These are phyloP conservation scores for Rhizophora apiculata DNA, from an alignment of 345 rosid genomes.

Conservation along the genomic window DNA sequence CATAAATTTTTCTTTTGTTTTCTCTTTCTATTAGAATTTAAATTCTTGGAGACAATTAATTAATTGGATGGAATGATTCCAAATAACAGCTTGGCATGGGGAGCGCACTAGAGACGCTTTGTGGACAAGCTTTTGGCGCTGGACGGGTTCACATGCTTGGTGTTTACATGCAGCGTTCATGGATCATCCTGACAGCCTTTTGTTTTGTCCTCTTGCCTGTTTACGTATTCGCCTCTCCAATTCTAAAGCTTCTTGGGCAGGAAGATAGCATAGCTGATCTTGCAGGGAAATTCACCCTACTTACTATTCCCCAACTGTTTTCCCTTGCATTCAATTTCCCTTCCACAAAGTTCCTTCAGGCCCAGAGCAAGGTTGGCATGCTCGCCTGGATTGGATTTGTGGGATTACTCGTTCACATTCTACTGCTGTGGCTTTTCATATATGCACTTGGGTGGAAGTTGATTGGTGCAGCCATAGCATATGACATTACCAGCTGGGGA, in stretches of 20 bases:
- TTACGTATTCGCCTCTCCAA: conserved; percentile 63
- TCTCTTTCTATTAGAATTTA: neutral
- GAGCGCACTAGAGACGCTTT: conserved; percentile 83
- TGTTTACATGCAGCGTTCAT: conserved; percentile 77
- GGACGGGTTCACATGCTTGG: conserved; percentile 75
- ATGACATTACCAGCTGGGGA: conserved; percentile 49
- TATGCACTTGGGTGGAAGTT: conserved; percentile 43
- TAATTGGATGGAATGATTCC: neutral
- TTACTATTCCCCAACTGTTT: conserved; percentile 58
- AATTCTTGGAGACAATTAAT: neutral
- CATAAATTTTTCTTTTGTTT: neutral
- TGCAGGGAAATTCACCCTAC: conserved; percentile 56
- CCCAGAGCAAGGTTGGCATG: conserved; percentile 61
- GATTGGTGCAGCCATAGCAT: conserved; percentile 68
- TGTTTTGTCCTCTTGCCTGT: conserved; percentile 52
- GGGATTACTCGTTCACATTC: conserved; percentile 40
- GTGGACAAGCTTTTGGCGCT: conserved; percentile 87
- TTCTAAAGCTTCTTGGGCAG: conserved; percentile 58
- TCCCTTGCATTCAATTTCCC: conserved; percentile 63
- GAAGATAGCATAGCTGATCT: conserved; percentile 45
- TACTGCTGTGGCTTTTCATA: conserved; percentile 48
- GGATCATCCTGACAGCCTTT: conserved; percentile 49
- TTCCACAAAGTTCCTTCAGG: conserved; percentile 67
- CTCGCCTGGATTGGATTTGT: conserved; percentile 56
- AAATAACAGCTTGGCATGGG: conserved; percentile 79